Conservation (phyloP, 768 basidiomycete genomes). For the Lentinus brumalis region DNA sequence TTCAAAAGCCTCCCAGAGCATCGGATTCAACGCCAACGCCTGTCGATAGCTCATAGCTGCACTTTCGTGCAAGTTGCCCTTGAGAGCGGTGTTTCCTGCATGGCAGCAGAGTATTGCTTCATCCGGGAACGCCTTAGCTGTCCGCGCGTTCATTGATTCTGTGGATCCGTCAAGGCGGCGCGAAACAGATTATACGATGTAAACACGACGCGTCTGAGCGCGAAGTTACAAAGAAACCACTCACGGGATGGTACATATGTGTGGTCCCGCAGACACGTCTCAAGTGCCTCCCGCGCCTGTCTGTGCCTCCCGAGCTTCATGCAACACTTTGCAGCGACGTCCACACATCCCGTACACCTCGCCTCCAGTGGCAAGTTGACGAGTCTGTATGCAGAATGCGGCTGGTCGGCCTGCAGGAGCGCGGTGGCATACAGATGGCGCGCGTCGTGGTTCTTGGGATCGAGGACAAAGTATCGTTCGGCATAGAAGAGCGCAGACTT, state of each 20-base stretch:
- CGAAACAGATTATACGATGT: neutral
- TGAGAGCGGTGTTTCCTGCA: slow-evolving; percentile 73
- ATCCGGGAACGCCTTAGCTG: slow-evolving; percentile 64
- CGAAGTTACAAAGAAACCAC: slow-evolving; percentile 28
- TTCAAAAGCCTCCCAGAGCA: slow-evolving; percentile 93
- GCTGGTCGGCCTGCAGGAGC: slow-evolving; percentile 68
- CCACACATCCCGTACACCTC: slow-evolving; percentile 73
- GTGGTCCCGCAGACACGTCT: slow-evolving; percentile 56
- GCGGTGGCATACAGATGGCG: slow-evolving; percentile 83
- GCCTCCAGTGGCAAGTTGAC: slow-evolving; percentile 64
- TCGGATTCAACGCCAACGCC: slow-evolving; percentile 72
- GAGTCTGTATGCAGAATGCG: slow-evolving; percentile 72
- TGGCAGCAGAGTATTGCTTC: slow-evolving; percentile 76
- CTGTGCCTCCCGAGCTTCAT: slow-evolving; percentile 70
- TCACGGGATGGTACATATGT: slow-evolving; percentile 58
- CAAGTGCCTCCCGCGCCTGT: slow-evolving; percentile 74
- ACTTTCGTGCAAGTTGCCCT: slow-evolving; percentile 75
- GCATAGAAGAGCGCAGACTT: slow-evolving; percentile 88
- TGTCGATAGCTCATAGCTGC: slow-evolving; percentile 72
- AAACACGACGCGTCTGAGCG: slow-evolving; percentile 12
- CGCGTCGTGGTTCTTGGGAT: slow-evolving; percentile 73
- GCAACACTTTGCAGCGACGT: slow-evolving; percentile 80
- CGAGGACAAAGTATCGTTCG: slow-evolving; percentile 77
- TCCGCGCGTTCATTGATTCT: slow-evolving; percentile 60
- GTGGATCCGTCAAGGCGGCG: slow-evolving; percentile 16